These are phyloP conservation scores for Coemansia sp. DNA, from an alignment of 192 early-diverging fungal species.

Conservation along the genomic window DNA sequence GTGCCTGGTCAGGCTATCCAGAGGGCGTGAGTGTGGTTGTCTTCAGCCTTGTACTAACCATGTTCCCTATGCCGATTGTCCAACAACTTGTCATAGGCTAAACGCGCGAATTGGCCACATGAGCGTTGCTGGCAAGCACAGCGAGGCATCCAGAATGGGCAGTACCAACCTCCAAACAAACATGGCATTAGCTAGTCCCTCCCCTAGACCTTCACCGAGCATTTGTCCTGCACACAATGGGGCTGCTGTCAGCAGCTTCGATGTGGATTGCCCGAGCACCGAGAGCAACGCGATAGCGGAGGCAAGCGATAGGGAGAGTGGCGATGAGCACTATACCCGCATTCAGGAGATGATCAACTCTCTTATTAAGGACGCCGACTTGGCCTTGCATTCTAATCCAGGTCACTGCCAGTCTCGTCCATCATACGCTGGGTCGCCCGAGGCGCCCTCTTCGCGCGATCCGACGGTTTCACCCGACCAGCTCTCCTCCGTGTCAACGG, in stretches of 20 bases:
- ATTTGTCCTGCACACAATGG: background rate
- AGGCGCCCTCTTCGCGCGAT: background rate
- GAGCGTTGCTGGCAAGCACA: constrained; percentile 6
- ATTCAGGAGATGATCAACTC: constrained; percentile 52
- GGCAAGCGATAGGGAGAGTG: constrained; percentile 12
- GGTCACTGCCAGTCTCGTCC: constrained; percentile 2
- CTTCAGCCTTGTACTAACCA: background rate
- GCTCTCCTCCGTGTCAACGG: constrained; percentile 20
- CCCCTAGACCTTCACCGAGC: background rate
- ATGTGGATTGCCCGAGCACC: background rate
- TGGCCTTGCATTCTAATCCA: constrained; percentile 38
- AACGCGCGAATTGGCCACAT: constrained; percentile 40
- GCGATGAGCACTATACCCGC: constrained; percentile 46
- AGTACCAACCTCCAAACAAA: background rate
- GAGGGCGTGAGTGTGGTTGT: constrained; percentile 2
- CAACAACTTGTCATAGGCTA: constrained; percentile 16
- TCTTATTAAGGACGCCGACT: constrained; percentile 47
- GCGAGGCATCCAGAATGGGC: background rate
- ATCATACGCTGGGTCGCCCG: constrained; percentile 7
- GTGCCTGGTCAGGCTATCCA: background rate
- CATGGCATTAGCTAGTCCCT: background rate
- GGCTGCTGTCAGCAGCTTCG: background rate
- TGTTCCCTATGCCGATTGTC: background rate
- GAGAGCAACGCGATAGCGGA: background rate
- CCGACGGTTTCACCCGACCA: constrained; percentile 10